Base-by-base conservation (phyloP, 1,284 basidiomycete genomes). In the Inonotus obliquus region DNA sequence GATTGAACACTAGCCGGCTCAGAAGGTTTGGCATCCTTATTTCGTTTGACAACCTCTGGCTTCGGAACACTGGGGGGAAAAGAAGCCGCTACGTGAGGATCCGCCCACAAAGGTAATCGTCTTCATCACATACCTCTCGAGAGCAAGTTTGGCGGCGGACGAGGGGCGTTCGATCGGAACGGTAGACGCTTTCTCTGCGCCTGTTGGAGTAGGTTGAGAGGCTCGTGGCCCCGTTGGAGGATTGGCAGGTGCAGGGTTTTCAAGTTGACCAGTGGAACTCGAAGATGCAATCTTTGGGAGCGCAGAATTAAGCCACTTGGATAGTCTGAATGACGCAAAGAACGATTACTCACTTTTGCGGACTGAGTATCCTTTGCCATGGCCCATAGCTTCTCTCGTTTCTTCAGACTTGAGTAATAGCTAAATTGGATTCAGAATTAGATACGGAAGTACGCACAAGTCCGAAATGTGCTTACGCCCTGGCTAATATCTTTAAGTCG, bases 401-500 rank as follows among this genome's bases (percentile, higher is more conserved):
- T 87, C 73, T 86, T 88, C 68, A 91, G 72, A 69, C 84, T 82
- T 2, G 88, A 86, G 38, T 82, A 81, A 70, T 91, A 91, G 23
- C 87, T 89, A 21, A 17, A 44, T 6, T n/a, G 13, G 17, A 44
- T 1, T 14, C 19, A 44, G 6, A 21, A n/a, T 60, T 49, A 51
- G 19, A 39, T 39, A 37, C 17, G 57, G 38, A 7, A 21, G n/a
- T n/a, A 10, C 13, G 17, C 17, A 21, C 32, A 37, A 52, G 52
- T 10, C 13, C 6, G 32, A 17, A 63, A 38, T 23, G 7, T 41
- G 38, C 84, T 70, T 73, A 93, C 85, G 91, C 87, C 73, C 84
- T 79, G 6, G 86, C 89, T 41, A 94, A 76, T 62, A 94, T 88
- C 71, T 92, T 92, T 49, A 96, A 74, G 69, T 93, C 89, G n/a